A percentile compares a stretch with the other conserved stretches of the same genome.
Evolutionary conservation across 768 basidiomycete species (phyloP).

Genomic region (Tylopilus subfusipes): DNA sequence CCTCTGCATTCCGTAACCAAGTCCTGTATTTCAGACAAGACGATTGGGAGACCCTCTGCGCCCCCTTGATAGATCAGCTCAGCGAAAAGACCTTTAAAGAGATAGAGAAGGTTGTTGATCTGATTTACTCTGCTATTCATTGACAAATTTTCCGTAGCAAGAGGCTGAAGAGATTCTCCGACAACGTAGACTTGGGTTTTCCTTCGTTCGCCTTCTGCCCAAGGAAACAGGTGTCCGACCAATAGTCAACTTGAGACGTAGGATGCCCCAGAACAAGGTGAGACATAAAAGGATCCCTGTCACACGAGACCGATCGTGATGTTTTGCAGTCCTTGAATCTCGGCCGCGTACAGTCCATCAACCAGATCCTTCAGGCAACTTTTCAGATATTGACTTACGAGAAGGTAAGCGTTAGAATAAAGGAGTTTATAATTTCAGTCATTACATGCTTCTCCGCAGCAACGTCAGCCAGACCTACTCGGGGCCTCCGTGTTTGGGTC

Average conservation of each 20-base stretch:
- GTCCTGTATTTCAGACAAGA: slow-evolving; percentile 92
- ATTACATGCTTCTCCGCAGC: slow-evolving; percentile 39
- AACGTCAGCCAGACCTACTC: slow-evolving; percentile 55
- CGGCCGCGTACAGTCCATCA: slow-evolving; percentile 62
- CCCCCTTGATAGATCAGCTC: slow-evolving; percentile 77
- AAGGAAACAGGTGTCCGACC: slow-evolving; percentile 95
- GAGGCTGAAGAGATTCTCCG: slow-evolving; percentile 65
- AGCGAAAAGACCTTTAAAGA: slow-evolving; percentile 65
- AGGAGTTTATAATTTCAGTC: not conserved
- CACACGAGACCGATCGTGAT: not conserved
- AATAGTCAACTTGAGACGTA: slow-evolving; percentile 84
- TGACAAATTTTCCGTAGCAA: slow-evolving; percentile 36
- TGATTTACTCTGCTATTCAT: not conserved
- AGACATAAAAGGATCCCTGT: not conserved
- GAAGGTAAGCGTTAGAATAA: slow-evolving; percentile 47
- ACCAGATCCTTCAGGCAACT: slow-evolving; percentile 77
- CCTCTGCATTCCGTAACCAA: slow-evolving; percentile 76
- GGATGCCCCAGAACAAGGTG: slow-evolving; percentile 38
- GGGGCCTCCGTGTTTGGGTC: slow-evolving; percentile 82
- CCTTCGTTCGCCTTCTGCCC: slow-evolving; percentile 84
- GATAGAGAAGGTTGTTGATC: slow-evolving; percentile 55
- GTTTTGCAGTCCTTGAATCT: slow-evolving; percentile 30
- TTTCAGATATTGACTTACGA: slow-evolving; percentile 89
- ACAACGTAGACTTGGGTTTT: slow-evolving; percentile 76
- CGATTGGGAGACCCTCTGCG: slow-evolving; percentile 83